Evolutionary conservation across 2,329 filamentous ascomycete species (phyloP), one percentile per base, ranked within the genome.

Genomic region (Sporothrix globosa): DNA sequence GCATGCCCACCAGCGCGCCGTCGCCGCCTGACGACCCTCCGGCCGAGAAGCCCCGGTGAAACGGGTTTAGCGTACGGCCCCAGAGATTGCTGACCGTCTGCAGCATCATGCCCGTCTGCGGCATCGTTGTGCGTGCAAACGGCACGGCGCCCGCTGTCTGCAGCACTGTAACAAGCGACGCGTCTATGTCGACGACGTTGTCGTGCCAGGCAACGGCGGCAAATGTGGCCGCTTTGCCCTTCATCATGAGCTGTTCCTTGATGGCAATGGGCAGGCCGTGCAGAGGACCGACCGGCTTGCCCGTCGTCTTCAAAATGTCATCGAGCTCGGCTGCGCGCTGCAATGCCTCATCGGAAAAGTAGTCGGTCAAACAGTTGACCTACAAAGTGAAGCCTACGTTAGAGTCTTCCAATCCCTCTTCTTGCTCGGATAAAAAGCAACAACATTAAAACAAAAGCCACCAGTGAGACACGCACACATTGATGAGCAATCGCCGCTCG

Each of bases 211-310:
- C 52, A 58, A 50, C 24, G 17, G 70, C 61, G 13, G n/a, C 53
- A 19, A 68, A 61, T 14, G 48, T 67, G 9, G 53, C 70, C 2
- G 71, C 67, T 46, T 75, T 63, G 21, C 69, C 71, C 34, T 48
- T 54, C 50, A 72, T 50, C 19, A 58, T 48, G 30, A 70, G 60
- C 24, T 70, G 69, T 44, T 72, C 71, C 65, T 84, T 84, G 24
- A 84, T 73, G 60, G 82, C 83, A 9, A 84, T 74, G 0, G 86
- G 86, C 1, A 88, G 76, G 24, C 79, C 80, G 69, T 81, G 80
- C 1, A 81, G 75, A 19, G 80, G 78, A 0, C 80, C 80, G 13
- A 80, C 56, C 0, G 78, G 74, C 44, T 76, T 77, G 58, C 75
- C 75, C 61, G 79, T 73, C 14, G 72, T 71, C n/a, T 72, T 71